Conservation (phyloP, 2,329 filamentous ascomycete genomes). For the Pseudogymnoascus sp. region DNA sequence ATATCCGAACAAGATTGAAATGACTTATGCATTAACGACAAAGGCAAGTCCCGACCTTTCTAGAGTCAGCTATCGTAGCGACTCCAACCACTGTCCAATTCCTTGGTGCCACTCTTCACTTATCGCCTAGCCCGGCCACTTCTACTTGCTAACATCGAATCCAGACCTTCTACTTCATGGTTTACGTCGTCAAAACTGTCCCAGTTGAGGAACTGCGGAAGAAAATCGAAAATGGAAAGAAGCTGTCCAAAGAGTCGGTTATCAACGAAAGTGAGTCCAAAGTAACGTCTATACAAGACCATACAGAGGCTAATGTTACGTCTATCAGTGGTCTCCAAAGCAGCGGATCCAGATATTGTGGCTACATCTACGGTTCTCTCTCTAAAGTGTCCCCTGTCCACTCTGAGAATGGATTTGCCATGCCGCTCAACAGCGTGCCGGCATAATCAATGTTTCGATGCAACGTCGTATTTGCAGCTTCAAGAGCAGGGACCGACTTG, state of each 20-base stretch:
- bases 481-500: slow-evolving; percentile 96
- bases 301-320: slow-evolving; percentile 4
- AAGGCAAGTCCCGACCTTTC: slow-evolving; percentile 53
- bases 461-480: slow-evolving; percentile 80
- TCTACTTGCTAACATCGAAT: background rate
- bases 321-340: slow-evolving; percentile 66
- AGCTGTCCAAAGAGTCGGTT: slow-evolving; percentile 74
- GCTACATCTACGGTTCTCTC: slow-evolving; percentile 84
- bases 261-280: slow-evolving; percentile 67
- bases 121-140: background rate
- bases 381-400: slow-evolving; percentile 86
- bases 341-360: slow-evolving; percentile 81
- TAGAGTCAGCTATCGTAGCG: slow-evolving; percentile 12
- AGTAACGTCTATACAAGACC: background rate
- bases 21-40: slow-evolving; percentile 86
- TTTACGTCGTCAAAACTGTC: slow-evolving; percentile 69
- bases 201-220: slow-evolving; percentile 65
- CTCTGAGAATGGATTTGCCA: slow-evolving; percentile 70
- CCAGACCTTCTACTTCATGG: slow-evolving; percentile 64
- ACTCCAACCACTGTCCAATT: slow-evolving; percentile 14
- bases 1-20: slow-evolving; percentile 70
- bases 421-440: slow-evolving; percentile 73
- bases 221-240: slow-evolving; percentile 57
- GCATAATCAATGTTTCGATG: slow-evolving; percentile 94
- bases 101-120: background rate